Conservation (phyloP, 768 basidiomycete genomes). For the Amylocystis lapponica region DNA sequence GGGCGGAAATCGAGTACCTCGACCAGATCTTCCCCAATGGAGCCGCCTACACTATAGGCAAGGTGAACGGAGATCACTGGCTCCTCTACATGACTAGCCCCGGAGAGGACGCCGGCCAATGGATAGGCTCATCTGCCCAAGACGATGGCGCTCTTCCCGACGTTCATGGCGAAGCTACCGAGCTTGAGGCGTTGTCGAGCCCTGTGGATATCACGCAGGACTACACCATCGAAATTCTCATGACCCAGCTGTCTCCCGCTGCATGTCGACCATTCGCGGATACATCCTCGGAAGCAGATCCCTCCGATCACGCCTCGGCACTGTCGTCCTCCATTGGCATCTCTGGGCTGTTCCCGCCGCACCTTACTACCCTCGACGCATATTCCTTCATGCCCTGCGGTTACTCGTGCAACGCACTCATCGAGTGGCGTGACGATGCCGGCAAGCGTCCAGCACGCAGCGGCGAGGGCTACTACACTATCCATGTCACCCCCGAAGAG, state of each 20-base stretch:
- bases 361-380: constrained; percentile 81
- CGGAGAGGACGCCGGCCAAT: constrained; percentile 21
- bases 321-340: constrained; percentile 76
- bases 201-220: constrained; percentile 44
- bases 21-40: constrained; percentile 87
- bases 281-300: constrained; percentile 21
- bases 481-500: constrained; percentile 97
- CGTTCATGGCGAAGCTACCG: constrained; percentile 13
- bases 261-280: constrained; percentile 79
- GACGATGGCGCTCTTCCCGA: constrained; percentile 12
- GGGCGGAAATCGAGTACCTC: constrained; percentile 84
- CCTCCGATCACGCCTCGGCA: constrained; percentile 48
- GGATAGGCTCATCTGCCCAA: constrained; percentile 5
- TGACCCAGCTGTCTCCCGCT: constrained; percentile 78
- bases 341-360: constrained; percentile 70
- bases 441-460: constrained; percentile 23
- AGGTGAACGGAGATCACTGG: constrained; percentile 99
- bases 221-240: constrained; percentile 96
- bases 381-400: constrained; percentile 95
- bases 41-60: constrained; percentile 93
- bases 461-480: constrained; percentile 94
- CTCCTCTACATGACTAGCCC: constrained; percentile 86
- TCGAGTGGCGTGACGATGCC: constrained; percentile 49
- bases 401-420: constrained; percentile 90
- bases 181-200: constrained; percentile 11